A percentile compares a stretch with the other conserved stretches of the same genome.
Evolutionary conservation across 345 rosid species (phyloP).

Genomic region (Acer negundo): DNA sequence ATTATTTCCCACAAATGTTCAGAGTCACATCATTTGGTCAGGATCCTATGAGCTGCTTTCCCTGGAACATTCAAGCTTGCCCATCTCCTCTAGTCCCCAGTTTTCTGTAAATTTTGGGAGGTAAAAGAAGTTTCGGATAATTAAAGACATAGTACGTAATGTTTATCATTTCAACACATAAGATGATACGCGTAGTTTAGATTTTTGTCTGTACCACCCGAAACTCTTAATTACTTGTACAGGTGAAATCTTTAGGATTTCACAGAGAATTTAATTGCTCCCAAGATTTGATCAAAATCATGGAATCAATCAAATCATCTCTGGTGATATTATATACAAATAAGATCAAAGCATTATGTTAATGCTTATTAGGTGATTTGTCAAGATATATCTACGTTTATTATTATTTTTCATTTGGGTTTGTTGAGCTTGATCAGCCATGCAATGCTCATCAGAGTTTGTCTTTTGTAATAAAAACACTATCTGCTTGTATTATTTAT

Average conservation of each 20-base stretch:
- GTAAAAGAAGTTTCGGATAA: background rate
- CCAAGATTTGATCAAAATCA: background rate
- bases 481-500: background rate
- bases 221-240: background rate
- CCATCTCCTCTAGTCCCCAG: constrained; percentile 34
- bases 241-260: background rate
- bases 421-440: background rate
- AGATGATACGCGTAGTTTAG: no score
- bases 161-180: no score
- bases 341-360: background rate
- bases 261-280: background rate
- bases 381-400: background rate
- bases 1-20: constrained; percentile 11
- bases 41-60: constrained; percentile 27
- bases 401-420: background rate
- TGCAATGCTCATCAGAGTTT: background rate
- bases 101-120: constrained; percentile 22
- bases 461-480: background rate
- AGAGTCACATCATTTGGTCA: constrained; percentile 13
- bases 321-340: background rate
- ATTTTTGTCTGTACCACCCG: no score
- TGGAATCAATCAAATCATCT: constrained; percentile 12
- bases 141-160: background rate
- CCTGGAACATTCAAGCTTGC: constrained; percentile 32
- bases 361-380: constrained; percentile 4